These are phyloP conservation scores for Canna indica DNA, from an alignment of 176 grass and related monocot genomes.

Conservation along the genomic window DNA sequence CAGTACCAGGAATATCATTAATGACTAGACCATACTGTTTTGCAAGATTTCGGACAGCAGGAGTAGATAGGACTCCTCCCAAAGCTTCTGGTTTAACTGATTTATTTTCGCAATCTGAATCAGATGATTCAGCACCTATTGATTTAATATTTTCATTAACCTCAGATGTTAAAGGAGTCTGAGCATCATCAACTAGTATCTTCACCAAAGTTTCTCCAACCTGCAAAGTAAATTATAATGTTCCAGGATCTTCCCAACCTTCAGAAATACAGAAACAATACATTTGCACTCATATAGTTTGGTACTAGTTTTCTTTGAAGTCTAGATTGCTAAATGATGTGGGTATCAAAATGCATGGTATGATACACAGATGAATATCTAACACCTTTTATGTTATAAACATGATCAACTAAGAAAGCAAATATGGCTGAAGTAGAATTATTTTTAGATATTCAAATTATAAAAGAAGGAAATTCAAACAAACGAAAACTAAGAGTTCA, in stretches of 20 bases:
- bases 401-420: background rate
- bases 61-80: conserved; percentile 51
- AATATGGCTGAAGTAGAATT: background rate
- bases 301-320: background rate
- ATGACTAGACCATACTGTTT: conserved; percentile 62
- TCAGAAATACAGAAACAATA: background rate
- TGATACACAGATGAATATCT: background rate
- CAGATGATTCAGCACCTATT: conserved; percentile 16
- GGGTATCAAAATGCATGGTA: background rate
- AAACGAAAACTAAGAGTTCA: background rate
- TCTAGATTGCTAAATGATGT: background rate
- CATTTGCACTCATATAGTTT: background rate
- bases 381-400: background rate
- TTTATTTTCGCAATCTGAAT: conserved; percentile 23
- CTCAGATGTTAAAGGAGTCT: conserved; percentile 28
- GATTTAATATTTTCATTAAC: conserved; percentile 29
- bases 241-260: background rate
- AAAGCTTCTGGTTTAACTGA: conserved; percentile 17
- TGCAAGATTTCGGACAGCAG: conserved; percentile 67
- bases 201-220: conserved; percentile 93
- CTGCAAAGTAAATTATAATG: conserved; percentile 20
- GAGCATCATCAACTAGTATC: conserved; percentile 45
- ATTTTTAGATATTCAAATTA: background rate
- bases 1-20: conserved; percentile 62
- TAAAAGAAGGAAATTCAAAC: background rate